These are phyloP conservation scores for Blastocrithidia nonstop DNA, from an alignment of 208 protist genomes.

Conservation along the genomic window DNA sequence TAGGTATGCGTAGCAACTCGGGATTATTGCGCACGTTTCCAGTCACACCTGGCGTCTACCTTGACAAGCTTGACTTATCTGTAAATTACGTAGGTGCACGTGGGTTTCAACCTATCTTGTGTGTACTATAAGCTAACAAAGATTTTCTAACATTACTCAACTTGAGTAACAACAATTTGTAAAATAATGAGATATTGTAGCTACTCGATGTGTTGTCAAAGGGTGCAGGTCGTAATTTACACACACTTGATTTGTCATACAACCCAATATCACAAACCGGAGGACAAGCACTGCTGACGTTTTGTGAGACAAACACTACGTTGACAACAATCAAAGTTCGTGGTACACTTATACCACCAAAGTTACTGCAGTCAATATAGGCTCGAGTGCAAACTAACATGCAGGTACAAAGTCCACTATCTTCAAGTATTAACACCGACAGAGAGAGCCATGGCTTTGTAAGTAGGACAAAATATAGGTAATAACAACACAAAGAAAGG, in stretches of 20 bases:
- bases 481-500: no score
- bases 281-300: neutral
- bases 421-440: neutral
- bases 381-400: neutral
- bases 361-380: neutral
- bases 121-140: neutral
- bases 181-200: constrained; percentile 2
- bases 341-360: constrained; percentile 1
- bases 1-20: neutral
- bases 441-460: neutral
- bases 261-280: constrained; percentile 2
- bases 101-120: neutral
- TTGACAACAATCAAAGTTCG: neutral
- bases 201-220: neutral
- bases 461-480: no score
- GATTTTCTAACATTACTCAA: neutral
- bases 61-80: constrained; percentile 2
- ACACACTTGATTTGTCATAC: constrained; percentile 2
- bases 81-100: constrained; percentile 1
- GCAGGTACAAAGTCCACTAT: neutral
- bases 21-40: constrained; percentile 1
- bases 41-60: neutral
- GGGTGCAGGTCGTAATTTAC: neutral
- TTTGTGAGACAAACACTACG: neutral
- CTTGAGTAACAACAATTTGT: constrained; percentile 4